These are phyloP conservation scores for Trichoderma afroharzianum DNA, from an alignment of 2,329 filamentous ascomycete species.

Conservation along the genomic window DNA sequence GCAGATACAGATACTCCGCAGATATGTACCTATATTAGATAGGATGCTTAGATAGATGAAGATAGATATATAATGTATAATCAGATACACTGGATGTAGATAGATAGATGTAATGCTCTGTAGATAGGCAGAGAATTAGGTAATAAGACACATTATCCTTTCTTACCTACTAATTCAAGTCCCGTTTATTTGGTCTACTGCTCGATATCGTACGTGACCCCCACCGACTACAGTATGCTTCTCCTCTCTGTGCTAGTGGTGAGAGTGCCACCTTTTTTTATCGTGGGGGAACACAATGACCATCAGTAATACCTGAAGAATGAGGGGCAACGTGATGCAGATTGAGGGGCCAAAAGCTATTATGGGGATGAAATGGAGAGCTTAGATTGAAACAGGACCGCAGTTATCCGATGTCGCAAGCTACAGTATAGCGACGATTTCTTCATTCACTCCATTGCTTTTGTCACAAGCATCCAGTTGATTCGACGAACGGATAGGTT, in stretches of 20 bases:
- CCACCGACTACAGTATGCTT: background rate
- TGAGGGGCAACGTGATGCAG: slow-evolving; percentile 8
- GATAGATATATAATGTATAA: background rate
- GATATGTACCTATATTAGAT: background rate
- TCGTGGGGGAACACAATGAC: background rate
- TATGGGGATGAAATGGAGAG: background rate
- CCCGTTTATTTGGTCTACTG: background rate
- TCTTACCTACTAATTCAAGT: background rate
- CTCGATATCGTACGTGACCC: background rate
- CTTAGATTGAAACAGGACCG: background rate
- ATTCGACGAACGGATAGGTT: background rate
- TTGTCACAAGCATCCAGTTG: background rate
- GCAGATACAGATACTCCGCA: background rate
- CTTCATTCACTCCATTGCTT: background rate
- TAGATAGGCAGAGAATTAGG: background rate
- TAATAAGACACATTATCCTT: background rate
- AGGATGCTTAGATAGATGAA: background rate
- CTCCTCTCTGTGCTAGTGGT: background rate
- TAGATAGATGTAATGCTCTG: background rate
- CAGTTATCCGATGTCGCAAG: slow-evolving; percentile 5
- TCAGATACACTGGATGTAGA: background rate
- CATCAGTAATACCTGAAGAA: background rate
- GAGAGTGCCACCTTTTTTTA: background rate
- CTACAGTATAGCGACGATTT: background rate
- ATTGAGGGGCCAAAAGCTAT: background rate